Evolutionary conservation across 305 asterid species (phyloP), one percentile per base, ranked within the genome.

Genomic region (Striga hermonthica): DNA sequence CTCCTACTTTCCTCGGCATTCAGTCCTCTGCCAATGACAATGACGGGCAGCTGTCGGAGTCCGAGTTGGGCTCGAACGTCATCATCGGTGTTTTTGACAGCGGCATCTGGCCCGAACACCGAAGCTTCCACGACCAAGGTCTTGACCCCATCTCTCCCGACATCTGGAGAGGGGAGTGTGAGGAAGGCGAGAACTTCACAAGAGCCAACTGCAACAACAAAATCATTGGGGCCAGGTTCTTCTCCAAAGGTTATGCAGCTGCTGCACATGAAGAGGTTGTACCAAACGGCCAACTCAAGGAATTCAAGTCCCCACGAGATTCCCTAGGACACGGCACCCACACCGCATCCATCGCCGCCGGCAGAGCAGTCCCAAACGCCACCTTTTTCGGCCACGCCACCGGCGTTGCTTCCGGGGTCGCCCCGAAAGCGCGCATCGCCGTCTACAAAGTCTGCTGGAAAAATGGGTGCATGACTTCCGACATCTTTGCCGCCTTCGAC

Each of bases 281-380:
- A n/a, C n/a, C n/a, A 34, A 83, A 87, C 0, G 9, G 44, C 77
- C 60, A 50, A 87, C 97, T 0, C 76, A 2, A 22, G 31, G 31
- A 22, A 22, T 22, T 22, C 31, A 22, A 22, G 31, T 22, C 31
- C 31, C 31, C 97, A 0, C 73, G 96, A 57, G 96, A 90, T 34
- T 16, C 80, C 0, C 82, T 80, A 2, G 98, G 96, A 5, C 98
- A 91, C 7, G 98, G 98, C 5, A 88, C 95, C 0, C 98, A 91
- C 72, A 88, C 96, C 0, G 88, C 96, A 0, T 88, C 98, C 1
- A 91, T 93, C 5, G 95, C 89, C 4, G 96, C 95, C 81, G 84
- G 31, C 31, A 22, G 31, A 22, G 31, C 31, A 1, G 31, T 22
- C 31, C 31, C 31, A 1, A 22, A 22, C 50, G 98, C 96, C 13